These are phyloP conservation scores for Sordariomycetes sp. DNA, from an alignment of 2,329 filamentous ascomycete species.

Conservation along the genomic window DNA sequence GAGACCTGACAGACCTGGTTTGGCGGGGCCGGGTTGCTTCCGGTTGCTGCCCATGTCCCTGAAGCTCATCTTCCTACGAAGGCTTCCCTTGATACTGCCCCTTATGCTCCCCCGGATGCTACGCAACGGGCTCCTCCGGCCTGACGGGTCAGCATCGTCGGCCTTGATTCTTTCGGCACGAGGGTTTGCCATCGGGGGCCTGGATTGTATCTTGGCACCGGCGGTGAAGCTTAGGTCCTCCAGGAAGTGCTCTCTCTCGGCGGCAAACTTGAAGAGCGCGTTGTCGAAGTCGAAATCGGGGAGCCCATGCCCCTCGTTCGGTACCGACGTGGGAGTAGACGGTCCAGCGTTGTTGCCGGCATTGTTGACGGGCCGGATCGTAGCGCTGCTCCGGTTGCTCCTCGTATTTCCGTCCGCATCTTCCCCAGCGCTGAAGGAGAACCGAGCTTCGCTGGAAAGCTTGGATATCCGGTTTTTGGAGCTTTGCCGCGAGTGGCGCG, in stretches of 20 bases:
- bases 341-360: neutral
- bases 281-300: conserved; percentile 84
- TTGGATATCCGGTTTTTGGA: conserved; percentile 50
- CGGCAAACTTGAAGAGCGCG: conserved; percentile 86
- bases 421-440: conserved; percentile 44
- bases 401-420: conserved; percentile 44
- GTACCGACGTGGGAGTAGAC: neutral
- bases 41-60: conserved; percentile 92
- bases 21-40: conserved; percentile 66
- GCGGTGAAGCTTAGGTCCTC: conserved; percentile 86
- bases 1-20: conserved; percentile 45
- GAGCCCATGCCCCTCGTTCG: conserved; percentile 1
- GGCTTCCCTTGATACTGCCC: conserved; percentile 81
- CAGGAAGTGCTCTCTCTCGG: conserved; percentile 87
- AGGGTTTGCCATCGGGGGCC: conserved; percentile 65
- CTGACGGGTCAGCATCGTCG: conserved; percentile 50
- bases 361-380: conserved; percentile 38
- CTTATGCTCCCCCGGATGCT: conserved; percentile 67
- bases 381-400: conserved; percentile 57
- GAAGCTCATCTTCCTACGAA: conserved; percentile 85
- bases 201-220: conserved; percentile 62
- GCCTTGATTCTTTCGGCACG: conserved; percentile 72
- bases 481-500: conserved; percentile 51
- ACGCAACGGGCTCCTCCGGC: conserved; percentile 43
- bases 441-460: conserved; percentile 35